Evolutionary conservation across 257 asterid species (phyloP), one percentile per base, ranked within the genome.

Genomic region (Paraleonurus japonicus): DNA sequence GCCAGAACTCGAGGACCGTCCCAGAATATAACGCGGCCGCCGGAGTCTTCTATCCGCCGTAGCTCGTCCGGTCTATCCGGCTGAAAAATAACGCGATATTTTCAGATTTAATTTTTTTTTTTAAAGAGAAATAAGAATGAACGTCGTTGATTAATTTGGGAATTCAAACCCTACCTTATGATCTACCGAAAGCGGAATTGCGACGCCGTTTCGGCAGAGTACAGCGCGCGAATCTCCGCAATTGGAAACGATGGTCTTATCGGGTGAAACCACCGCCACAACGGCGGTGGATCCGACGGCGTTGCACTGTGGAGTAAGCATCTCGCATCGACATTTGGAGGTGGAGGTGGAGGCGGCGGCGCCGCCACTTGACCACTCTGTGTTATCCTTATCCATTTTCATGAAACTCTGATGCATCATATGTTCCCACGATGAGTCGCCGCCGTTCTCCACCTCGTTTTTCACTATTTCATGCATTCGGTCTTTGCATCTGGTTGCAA

Each of bases 141-240:
- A 12, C 1, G 4, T 1, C 7, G 3, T 12, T 57, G 4, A 3
- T 27, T 0, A 39, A 39, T 64, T 22, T 39, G 53, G 51, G 24
- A 13, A 22, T 33, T 23, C 4, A n/a, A 45, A 62, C 19, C 75
- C 57, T 61, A 90, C 98, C 95, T 93, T 93, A 57, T 93, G 98
- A 71, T 93, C 98, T 0, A 78, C 78, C 0, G 98, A 90, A 10
- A 93, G 95, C 1, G 98, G 95, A 11, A 86, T 63, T 0, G 97
- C 92, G 3, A 77, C 82, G 72, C 98, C 95, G 75, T 81, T 84
- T 3, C 98, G 89, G 74, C 96, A 85, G 1, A 93, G 92, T 1
- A 93, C 92, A 27, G 98, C 97, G 4, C 98, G 91, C 0, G 98
- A 93, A 61, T 93, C 97, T 5, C 98, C 98, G 30, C 98, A 90